Evolutionary conservation across 148 eudicot genomes (phyloP).

Genomic region (Vaccinium vitisidaea): DNA sequence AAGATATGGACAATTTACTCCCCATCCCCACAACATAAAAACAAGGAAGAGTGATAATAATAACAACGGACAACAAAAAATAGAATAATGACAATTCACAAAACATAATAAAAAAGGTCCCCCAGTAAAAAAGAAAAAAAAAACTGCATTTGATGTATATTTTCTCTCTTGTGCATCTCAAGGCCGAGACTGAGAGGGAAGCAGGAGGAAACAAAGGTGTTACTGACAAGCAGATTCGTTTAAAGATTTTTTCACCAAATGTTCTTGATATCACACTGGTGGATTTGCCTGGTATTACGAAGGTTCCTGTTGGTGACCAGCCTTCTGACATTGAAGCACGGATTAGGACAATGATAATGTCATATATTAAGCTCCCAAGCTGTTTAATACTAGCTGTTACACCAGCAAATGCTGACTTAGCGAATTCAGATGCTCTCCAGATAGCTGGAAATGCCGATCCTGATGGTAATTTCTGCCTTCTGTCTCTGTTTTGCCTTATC

Average conservation of each 20-base stretch:
- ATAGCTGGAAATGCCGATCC: slow-evolving; percentile 94
- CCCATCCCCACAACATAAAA: too few relatives aligned
- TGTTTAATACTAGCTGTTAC: slow-evolving; percentile 88
- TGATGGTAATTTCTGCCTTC: slow-evolving; percentile 54
- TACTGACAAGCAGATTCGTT: slow-evolving; percentile 76
- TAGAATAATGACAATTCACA: neutral
- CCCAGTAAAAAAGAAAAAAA: neutral
- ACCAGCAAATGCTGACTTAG: slow-evolving; percentile 87
- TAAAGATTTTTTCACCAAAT: slow-evolving; percentile 82
- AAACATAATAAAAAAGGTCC: neutral
- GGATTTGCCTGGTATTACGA: slow-evolving; percentile 88
- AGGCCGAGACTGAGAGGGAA: slow-evolving; percentile 90
- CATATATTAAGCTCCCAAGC: slow-evolving; percentile 63
- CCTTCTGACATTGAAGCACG: slow-evolving; percentile 89
- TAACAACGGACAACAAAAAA: neutral
- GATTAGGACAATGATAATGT: slow-evolving; percentile 89
- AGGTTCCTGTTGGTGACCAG: slow-evolving; percentile 97
- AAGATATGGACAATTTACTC: too few relatives aligned
- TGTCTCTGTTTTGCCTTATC: neutral
- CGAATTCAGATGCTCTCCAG: slow-evolving; percentile 95
- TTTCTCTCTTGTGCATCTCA: neutral
- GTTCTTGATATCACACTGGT: slow-evolving; percentile 93
- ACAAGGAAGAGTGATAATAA: too few relatives aligned
- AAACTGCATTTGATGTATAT: neutral
- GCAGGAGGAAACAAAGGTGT: slow-evolving; percentile 91